These are phyloP conservation scores for Sphagnum fallax DNA, from an alignment of 228 moss, liverwort and hornwort genomes.

Conservation along the genomic window DNA sequence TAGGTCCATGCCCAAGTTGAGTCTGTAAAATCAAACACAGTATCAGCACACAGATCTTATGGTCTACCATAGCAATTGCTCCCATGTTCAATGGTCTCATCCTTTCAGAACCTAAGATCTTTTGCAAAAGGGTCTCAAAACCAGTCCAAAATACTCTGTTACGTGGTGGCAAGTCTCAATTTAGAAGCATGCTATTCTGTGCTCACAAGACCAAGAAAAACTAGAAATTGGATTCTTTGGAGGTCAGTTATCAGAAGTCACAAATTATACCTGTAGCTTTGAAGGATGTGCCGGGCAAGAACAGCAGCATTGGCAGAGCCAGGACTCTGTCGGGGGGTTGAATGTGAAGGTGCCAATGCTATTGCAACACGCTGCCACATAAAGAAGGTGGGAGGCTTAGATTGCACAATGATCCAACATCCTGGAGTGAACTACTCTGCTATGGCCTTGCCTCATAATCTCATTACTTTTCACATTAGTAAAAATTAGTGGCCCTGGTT, in stretches of 20 bases:
- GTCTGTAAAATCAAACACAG: slow-evolving; percentile 25
- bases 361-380: slow-evolving; percentile 70
- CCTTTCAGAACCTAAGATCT: not conserved
- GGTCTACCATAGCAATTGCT: no score
- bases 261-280: slow-evolving; percentile 67
- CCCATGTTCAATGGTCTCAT: no score
- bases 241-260: not conserved
- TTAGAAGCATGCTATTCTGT: no score
- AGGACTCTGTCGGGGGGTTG: slow-evolving; percentile 64
- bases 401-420: no score
- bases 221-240: not conserved
- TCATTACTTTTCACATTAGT: no score
- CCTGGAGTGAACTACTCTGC: no score
- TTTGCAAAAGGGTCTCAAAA: not conserved
- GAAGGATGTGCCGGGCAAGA: slow-evolving; percentile 67
- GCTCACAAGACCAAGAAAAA: not conserved
- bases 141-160: not conserved
- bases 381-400: no score
- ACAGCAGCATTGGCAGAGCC: slow-evolving; percentile 73
- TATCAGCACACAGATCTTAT: not conserved
- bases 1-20: slow-evolving; percentile 82
- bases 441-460: no score
- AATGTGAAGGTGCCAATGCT: slow-evolving; percentile 82
- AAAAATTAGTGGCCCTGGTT: no score
- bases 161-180: not conserved